Evolutionary conservation across 1,139 yeast genomes (phyloP), one percentile per base, ranked within the genome.

Genomic region (Taphrina populina): DNA sequence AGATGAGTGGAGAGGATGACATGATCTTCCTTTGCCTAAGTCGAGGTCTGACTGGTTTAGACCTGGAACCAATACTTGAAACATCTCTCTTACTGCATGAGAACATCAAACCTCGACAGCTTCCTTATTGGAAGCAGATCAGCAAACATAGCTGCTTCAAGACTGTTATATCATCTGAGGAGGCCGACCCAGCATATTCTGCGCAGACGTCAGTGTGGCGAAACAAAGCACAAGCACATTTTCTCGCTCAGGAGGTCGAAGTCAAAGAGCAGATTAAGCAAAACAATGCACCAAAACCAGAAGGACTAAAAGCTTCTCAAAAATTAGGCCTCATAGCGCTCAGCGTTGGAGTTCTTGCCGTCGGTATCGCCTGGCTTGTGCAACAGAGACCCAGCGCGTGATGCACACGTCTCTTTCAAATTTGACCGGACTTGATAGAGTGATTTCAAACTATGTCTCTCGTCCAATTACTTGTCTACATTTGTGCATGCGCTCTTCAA

Each of bases 321-420:
- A 43, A 10, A 13, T n/a, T 29, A 6, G 37, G 47, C 32, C 26
- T 30, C 17, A 26, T 29, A 1, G 47, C 47, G 19, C 26, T 43
- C 1, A 37, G 47, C 5, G 37, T 43, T 15, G 37, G 47, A 3
- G 13, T 43, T 19, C 47, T 43, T n/a, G 47, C 47, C 1, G 47
- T 30, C 8, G 47, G 47, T 7, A 19, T 43, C 27, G 47, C 47
- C 11, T 43, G 47, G 47, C 32, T 23, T n/a, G 35, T 29, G 19
- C 47, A 43, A 15, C 34, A 24, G 29, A 26, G 45, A 15, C 34
- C 63, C 58, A 8, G 29, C 5, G 4, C 39, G 3, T 34, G 39
- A 34, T 2, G 1, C 20, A 7, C 7, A 32, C 8, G 11, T 5
- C 36, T 20, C 7, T 32, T n/a, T n/a, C n/a, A n/a, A n/a, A n/a